Conservation (phyloP, 1,284 basidiomycete genomes). For the Ganoderma multipileum region DNA sequence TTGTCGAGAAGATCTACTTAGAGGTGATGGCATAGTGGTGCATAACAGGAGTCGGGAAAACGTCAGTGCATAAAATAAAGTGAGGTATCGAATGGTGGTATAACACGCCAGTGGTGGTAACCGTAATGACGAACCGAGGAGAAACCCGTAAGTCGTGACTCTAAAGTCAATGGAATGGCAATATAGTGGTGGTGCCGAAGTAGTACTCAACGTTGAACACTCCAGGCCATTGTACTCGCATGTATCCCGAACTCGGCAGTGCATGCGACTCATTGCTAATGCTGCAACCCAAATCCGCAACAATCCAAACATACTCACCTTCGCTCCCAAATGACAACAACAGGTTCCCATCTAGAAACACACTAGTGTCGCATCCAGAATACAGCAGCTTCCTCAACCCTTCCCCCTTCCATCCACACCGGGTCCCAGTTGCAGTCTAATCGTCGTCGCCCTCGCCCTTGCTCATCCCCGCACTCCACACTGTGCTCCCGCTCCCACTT, state of each 20-base stretch:
- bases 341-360: conserved; percentile 19
- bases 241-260: neutral
- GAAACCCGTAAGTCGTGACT: neutral
- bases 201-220: neutral
- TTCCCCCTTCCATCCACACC: neutral
- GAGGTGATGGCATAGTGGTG: conserved; percentile 26
- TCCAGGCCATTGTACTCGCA: neutral
- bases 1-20: conserved; percentile 18
- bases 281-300: conserved; percentile 12
- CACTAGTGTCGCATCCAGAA: conserved; percentile 20
- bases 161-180: neutral
- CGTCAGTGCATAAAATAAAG: conserved; percentile 1
- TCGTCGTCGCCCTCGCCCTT: conserved; percentile 54
- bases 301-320: conserved; percentile 27
- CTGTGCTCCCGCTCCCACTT: conserved; percentile 74
- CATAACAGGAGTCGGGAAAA: conserved; percentile 19
- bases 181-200: neutral
- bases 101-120: conserved; percentile 22
- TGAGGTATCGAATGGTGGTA: conserved; percentile 13
- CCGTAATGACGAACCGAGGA: conserved; percentile 14
- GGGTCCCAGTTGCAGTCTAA: conserved; percentile 14
- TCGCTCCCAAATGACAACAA: neutral
- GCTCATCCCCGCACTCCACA: conserved; percentile 85
- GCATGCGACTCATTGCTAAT: neutral
- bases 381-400: conserved; percentile 18